Base-by-base conservation (phyloP, 1,139 yeast species). In the Entelexis sorbosivorans region DNA sequence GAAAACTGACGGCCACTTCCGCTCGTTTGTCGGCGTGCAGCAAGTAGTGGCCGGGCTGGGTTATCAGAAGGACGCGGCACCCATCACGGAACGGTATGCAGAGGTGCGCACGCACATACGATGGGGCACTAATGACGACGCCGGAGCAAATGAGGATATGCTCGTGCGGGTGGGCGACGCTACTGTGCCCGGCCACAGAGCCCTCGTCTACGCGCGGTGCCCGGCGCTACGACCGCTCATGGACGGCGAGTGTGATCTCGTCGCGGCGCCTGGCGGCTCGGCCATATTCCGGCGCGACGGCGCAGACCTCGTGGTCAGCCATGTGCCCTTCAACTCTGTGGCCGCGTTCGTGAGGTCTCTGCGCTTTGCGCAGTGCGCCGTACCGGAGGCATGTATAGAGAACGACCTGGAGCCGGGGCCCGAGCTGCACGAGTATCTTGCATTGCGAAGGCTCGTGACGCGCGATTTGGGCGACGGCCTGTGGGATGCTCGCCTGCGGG, bases 161-260 rank as follows among this genome's bases (percentile, higher is more conserved):
- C 2, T n/a, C 6, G 13, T 45, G 3, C 26, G 17, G 4, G 40
- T 26, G 5, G 52, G 19, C 3, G 47, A 39, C 20, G 2, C 33
- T 11, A 11, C 5, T 5, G 26, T 55, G 1, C 34, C 36, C 9
- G 56, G 49, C 5, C 57, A 54, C 34, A 9, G 32, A 1, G 56
- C 57, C 1, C 48, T 58, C 4, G 33, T 58, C 10, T 45, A 44
- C 10, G 61, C 56, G 14, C 49, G 61, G 7, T 58, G 60, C 46
- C 60, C 61, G 10, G 24, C 48, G 5, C 22, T 49, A 9, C 34
- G 53, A 19, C 42, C 42, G 1, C 40, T 55, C 3, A 29, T 53
- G 10, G 44, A 28, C 20, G 7, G 11, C 7, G 34, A 19, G 35
- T 7, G 19, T 2, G 20, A 44, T 8, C 20, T 50, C 5, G 48